Conservation (phyloP, 2,329 filamentous ascomycete genomes). For the Neonectria punicea region DNA sequence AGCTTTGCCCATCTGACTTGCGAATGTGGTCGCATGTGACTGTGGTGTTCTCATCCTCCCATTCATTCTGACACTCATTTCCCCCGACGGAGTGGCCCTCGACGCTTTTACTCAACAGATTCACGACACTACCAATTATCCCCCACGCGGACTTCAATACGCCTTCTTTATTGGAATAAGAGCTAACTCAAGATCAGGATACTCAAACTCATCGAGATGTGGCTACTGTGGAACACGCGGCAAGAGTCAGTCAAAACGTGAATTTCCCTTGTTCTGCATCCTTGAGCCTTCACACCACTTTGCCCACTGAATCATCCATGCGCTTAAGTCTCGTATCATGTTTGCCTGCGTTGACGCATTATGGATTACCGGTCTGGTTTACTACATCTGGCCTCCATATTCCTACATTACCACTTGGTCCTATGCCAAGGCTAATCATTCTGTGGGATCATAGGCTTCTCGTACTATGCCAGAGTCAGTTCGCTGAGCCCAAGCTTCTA, state of each 20-base stretch:
- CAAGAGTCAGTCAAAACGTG: constrained; percentile 63
- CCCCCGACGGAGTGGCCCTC: constrained; percentile 27
- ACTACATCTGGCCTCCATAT: neutral
- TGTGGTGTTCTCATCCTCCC: neutral
- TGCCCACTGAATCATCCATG: constrained; percentile 12
- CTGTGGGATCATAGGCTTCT: constrained; percentile 66
- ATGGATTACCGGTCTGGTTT: neutral
- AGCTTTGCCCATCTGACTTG: neutral
- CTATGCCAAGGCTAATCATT: constrained; percentile 35
- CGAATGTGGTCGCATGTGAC: constrained; percentile 9
- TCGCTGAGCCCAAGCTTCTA: constrained; percentile 74
- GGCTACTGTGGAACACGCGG: constrained; percentile 62
- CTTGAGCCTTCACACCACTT: constrained; percentile 22
- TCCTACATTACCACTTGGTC: constrained; percentile 12
- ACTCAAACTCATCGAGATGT: constrained; percentile 62
- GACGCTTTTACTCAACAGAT: constrained; percentile 23
- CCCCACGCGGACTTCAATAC: constrained; percentile 35
- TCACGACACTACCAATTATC: constrained; percentile 28
- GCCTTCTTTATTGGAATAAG: constrained; percentile 20
- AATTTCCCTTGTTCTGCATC: constrained; percentile 31
- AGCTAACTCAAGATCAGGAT: constrained; percentile 52
- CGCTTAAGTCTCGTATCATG: constrained; percentile 18
- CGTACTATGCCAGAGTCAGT: constrained; percentile 74
- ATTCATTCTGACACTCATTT: constrained; percentile 8
- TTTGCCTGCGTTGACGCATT: constrained; percentile 17